Conservation (phyloP, 768 basidiomycete species). For the Phylloporus sp. region DNA sequence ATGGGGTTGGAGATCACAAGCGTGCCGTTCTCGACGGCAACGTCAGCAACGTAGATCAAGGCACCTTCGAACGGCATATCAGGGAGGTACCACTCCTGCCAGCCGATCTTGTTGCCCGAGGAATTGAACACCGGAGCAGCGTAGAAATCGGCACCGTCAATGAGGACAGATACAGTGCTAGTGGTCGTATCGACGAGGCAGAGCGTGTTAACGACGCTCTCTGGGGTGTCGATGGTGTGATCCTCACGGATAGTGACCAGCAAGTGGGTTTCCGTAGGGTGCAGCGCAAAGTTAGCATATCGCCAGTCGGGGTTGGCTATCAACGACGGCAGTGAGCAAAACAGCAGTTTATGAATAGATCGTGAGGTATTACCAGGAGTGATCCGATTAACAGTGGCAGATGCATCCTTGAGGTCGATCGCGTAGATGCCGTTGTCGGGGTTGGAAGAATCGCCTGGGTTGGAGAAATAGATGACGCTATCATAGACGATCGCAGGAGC, state of each 20-base stretch:
- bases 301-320: constrained; percentile 30
- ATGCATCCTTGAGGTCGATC: constrained; percentile 27
- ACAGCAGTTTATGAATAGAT: too few species aligned
- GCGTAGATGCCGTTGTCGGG: constrained; percentile 45
- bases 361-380: constrained; percentile 46
- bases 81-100: constrained; percentile 61
- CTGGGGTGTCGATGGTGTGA: constrained; percentile 45
- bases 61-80: constrained; percentile 65
- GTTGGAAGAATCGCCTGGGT: constrained; percentile 23
- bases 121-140: constrained; percentile 50
- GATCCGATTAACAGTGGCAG: constrained; percentile 33
- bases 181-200: constrained; percentile 46
- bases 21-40: constrained; percentile 10
- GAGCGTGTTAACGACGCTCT: constrained; percentile 44
- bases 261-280: constrained; percentile 46
- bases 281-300: constrained; percentile 48
- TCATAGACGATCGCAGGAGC: constrained; percentile 47
- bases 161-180: constrained; percentile 37
- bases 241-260: constrained; percentile 62
- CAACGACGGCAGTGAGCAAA: constrained; percentile 6
- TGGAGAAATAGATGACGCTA: constrained; percentile 51
- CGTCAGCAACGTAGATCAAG: constrained; percentile 46
- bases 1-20: constrained; percentile 31
- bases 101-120: constrained; percentile 49
- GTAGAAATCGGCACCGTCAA: constrained; percentile 63